phyloP scores from a whole-genome alignment of 352 stramenopile genomes.

The Pythium sukuiense region DNA sequence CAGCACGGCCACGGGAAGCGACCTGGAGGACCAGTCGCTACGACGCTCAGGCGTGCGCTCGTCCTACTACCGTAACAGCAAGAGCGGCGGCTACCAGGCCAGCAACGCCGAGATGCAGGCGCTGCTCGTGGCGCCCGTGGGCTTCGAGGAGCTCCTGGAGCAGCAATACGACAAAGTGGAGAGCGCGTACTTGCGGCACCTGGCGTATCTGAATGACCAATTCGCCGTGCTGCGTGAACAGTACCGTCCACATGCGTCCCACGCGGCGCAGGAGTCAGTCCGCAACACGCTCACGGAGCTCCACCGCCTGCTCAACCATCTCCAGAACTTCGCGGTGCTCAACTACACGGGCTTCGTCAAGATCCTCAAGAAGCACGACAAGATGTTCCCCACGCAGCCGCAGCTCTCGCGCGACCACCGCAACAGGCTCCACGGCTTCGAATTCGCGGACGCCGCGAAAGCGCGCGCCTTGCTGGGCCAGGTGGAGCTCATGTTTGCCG shows the following conservation, averaged over 20 bases:
- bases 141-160: conserved; percentile 86
- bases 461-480: conserved; percentile 50
- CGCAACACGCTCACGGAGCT: conserved; percentile 93
- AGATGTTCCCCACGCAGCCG: conserved; percentile 58
- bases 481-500: conserved; percentile 70
- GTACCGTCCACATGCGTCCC: conserved; percentile 55
- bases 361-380: conserved; percentile 97
- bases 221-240: conserved; percentile 82
- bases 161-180: conserved; percentile 91
- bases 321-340: conserved; percentile 97
- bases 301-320: conserved; percentile 91
- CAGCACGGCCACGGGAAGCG: conserved; percentile 5
- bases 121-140: conserved; percentile 31
- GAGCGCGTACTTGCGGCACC: conserved; percentile 87
- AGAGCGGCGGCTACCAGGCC: conserved; percentile 2
- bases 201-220: conserved; percentile 78
- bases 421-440: conserved; percentile 48
- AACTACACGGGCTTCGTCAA: conserved; percentile 99
- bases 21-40: background rate
- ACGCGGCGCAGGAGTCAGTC: conserved; percentile 85
- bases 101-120: conserved; percentile 34
- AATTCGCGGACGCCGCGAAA: conserved; percentile 58
- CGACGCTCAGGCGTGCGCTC: background rate
- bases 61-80: conserved; percentile 1
- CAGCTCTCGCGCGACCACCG: conserved; percentile 42